A percentile compares a stretch with the other conserved stretches of the same genome.
phyloP scores from a whole-genome alignment of 257 asterid genomes.

The Solanum lycopersicoides region DNA sequence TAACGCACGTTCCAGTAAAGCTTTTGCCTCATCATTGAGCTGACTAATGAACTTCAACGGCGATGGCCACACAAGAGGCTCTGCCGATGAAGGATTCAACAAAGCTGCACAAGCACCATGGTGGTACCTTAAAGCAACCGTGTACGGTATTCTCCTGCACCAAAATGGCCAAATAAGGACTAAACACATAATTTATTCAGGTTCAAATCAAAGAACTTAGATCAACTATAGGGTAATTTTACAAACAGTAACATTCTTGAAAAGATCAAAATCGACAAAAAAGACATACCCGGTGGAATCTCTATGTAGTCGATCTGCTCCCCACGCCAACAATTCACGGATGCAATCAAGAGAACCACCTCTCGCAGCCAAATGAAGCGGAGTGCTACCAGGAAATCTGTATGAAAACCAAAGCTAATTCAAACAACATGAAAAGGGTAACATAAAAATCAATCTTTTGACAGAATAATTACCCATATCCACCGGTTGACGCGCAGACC shows the following conservation, averaged over 20 bases:
- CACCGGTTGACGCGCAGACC: conserved; percentile 85
- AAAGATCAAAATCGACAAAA: not conserved
- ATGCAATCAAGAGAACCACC: conserved; percentile 96
- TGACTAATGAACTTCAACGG: conserved; percentile 91
- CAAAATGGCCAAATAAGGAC: not conserved
- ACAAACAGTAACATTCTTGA: not conserved
- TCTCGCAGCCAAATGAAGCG: conserved; percentile 99
- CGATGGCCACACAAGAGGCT: conserved; percentile 99
- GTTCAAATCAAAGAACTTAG: not conserved
- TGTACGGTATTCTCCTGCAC: conserved; percentile 84
- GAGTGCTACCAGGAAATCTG: conserved; percentile 86
- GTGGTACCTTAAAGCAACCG: conserved; percentile 64
- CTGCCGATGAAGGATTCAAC: conserved; percentile 85
- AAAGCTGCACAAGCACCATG: conserved; percentile 86
- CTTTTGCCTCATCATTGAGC: conserved; percentile 79
- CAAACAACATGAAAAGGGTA: not conserved
- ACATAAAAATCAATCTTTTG: not conserved
- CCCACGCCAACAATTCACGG: conserved; percentile 88
- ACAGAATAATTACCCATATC: conserved; percentile 47
- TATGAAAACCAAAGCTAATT: not conserved
- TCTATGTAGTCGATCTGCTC: conserved; percentile 83
- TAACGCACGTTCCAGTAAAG: conserved; percentile 63
- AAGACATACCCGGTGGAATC: conserved; percentile 72
- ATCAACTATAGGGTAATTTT: not conserved
- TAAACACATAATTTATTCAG: not conserved